Conservation (phyloP, 2,329 filamentous ascomycete species). For the Diaporthe citri region DNA sequence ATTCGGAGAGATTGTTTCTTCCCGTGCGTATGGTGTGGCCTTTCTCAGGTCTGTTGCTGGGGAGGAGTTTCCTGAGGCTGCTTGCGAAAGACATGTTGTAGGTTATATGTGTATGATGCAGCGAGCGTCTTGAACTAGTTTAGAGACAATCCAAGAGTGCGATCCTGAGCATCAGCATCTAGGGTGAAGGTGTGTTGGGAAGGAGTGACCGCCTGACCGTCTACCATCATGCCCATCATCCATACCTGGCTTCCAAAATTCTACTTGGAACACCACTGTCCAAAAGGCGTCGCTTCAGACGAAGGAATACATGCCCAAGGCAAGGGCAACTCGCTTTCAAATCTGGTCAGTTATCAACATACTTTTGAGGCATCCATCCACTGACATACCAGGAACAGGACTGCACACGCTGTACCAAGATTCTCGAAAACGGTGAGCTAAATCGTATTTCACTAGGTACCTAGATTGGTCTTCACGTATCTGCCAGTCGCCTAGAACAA, state of each 20-base stretch:
- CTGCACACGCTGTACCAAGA: too few species aligned
- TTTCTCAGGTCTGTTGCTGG: slow-evolving; percentile 62
- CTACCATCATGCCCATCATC: not conserved
- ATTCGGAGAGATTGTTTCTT: slow-evolving; percentile 46
- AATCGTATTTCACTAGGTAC: not conserved
- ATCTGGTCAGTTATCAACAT: not conserved
- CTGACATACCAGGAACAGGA: not conserved
- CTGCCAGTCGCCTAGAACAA: not conserved
- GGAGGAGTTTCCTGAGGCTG: slow-evolving; percentile 61
- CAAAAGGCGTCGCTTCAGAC: not conserved
- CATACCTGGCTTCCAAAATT: not conserved
- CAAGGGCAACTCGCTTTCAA: not conserved
- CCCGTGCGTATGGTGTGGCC: slow-evolving; percentile 60
- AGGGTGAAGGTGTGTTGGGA: not conserved
- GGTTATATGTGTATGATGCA: not conserved
- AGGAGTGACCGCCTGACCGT: slow-evolving; percentile 5
- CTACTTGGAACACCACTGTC: not conserved
- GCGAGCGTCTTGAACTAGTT: not conserved
- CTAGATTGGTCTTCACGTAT: not conserved
- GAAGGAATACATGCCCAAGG: not conserved
- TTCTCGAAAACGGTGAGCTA: not conserved
- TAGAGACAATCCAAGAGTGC: not conserved
- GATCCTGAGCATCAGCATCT: not conserved
- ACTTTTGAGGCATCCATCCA: not conserved
- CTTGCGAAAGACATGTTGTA: slow-evolving; percentile 50